Percentiles rank a stretch among this genome's conserved stretches.
These are phyloP conservation scores for Yamadazyma epiphylla DNA, from an alignment of 1,139 yeast genomes.

Conservation along the genomic window DNA sequence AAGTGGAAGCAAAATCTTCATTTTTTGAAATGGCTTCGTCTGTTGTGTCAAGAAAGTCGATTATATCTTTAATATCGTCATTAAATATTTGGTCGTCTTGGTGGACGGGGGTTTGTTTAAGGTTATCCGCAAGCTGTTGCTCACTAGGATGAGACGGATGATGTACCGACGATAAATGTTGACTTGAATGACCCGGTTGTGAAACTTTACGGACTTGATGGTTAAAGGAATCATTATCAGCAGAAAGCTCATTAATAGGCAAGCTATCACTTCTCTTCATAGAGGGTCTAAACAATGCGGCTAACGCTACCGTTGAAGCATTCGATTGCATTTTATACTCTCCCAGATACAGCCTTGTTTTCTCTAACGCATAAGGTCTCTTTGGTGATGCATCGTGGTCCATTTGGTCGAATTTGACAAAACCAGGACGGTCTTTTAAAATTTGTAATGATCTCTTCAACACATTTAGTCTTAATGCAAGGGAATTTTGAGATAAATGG, in stretches of 20 bases:
- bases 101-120: no score
- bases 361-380: constrained; percentile 1
- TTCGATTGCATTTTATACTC: constrained; percentile 34
- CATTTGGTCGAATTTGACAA: constrained; percentile 23
- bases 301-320: constrained; percentile 59
- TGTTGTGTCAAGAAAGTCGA: constrained; percentile 35
- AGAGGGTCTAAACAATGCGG: constrained; percentile 50
- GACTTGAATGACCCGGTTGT: no score
- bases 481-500: constrained; percentile 73
- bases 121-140: no score
- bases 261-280: constrained; percentile 34
- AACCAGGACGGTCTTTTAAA: constrained; percentile 57
- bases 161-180: no score
- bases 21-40: constrained; percentile 29
- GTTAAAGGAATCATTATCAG: constrained; percentile 4
- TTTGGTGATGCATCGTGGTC: constrained; percentile 2
- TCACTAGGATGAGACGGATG: no score
- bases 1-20: constrained; percentile 46
- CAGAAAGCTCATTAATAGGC: constrained; percentile 26
- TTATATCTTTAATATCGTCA: constrained; percentile 43
- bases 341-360: constrained; percentile 1
- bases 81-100: constrained; percentile 6
- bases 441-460: constrained; percentile 74
- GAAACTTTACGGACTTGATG: neutral
- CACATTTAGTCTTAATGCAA: constrained; percentile 72